Evolutionary conservation across 257 asterid species (phyloP).

Genomic region (Solanum rostratum): DNA sequence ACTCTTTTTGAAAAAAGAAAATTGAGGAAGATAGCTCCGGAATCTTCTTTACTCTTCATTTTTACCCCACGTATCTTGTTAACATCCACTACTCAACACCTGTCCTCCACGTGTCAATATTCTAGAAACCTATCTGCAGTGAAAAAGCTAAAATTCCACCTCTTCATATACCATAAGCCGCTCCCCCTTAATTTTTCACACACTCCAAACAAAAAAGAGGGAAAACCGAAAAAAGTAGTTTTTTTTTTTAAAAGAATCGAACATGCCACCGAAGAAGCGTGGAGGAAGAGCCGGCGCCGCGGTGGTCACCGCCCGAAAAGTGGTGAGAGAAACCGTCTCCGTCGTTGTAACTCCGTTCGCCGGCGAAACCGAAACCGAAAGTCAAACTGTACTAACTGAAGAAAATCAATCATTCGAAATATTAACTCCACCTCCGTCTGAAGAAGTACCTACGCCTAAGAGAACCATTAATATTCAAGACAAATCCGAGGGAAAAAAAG

Average conservation of each 20-base stretch:
- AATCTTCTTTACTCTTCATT: background rate
- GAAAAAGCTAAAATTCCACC: background rate
- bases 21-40: background rate
- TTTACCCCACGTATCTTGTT: slow-evolving; percentile 42
- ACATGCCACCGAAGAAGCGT: slow-evolving; percentile 60
- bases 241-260: background rate
- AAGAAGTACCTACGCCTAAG: background rate
- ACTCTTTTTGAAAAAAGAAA: background rate
- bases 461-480: slow-evolving; percentile 15
- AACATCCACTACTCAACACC: slow-evolving; percentile 11
- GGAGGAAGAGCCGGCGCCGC: slow-evolving; percentile 14
- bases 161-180: background rate
- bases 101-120: slow-evolving; percentile 30
- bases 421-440: background rate
- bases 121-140: slow-evolving; percentile 1
- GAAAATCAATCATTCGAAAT: slow-evolving; percentile 7
- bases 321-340: slow-evolving; percentile 51
- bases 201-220: background rate
- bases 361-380: background rate
- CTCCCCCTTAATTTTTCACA: background rate
- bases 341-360: slow-evolving; percentile 27
- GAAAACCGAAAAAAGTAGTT: background rate
- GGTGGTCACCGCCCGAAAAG: slow-evolving; percentile 45
- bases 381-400: background rate
- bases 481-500: background rate